These are phyloP conservation scores for Leishmania braziliensis DNA, from an alignment of 208 protist genomes.

Conservation along the genomic window DNA sequence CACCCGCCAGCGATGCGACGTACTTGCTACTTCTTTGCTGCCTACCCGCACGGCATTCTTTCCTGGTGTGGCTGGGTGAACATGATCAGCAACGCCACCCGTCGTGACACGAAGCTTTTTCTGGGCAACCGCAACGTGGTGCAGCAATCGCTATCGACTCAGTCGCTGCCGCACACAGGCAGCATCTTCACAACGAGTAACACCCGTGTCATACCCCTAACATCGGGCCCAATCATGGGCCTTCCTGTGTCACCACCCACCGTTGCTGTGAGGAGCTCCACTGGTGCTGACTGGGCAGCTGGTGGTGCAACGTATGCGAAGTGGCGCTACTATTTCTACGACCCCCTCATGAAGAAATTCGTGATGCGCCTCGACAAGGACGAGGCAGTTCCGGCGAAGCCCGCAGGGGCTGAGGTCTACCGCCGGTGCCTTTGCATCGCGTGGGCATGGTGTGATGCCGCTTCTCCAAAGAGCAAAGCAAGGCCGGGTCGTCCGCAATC, in stretches of 20 bases:
- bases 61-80: constrained; percentile 46
- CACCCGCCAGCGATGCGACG: constrained; percentile 27
- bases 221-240: neutral
- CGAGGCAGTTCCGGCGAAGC: constrained; percentile 28
- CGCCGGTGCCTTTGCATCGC: constrained; percentile 10
- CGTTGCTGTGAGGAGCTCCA: neutral
- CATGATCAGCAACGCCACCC: constrained; percentile 38
- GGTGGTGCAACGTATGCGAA: constrained; percentile 20
- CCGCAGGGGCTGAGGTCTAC: constrained; percentile 8
- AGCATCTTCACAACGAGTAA: constrained; percentile 19
- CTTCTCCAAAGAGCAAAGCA: neutral
- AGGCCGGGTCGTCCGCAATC: neutral
- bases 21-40: constrained; percentile 53
- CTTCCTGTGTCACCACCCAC: neutral
- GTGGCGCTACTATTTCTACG: constrained; percentile 35
- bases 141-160: neutral
- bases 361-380: constrained; percentile 26
- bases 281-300: neutral
- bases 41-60: constrained; percentile 63
- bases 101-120: constrained; percentile 34
- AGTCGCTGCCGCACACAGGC: neutral
- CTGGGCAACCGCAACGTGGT: constrained; percentile 30
- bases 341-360: constrained; percentile 22
- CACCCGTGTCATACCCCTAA: constrained; percentile 6
- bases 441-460: neutral